These are phyloP conservation scores for Gossypium schwendimanii DNA, from an alignment of 441 rosid genomes.

Conservation along the genomic window DNA sequence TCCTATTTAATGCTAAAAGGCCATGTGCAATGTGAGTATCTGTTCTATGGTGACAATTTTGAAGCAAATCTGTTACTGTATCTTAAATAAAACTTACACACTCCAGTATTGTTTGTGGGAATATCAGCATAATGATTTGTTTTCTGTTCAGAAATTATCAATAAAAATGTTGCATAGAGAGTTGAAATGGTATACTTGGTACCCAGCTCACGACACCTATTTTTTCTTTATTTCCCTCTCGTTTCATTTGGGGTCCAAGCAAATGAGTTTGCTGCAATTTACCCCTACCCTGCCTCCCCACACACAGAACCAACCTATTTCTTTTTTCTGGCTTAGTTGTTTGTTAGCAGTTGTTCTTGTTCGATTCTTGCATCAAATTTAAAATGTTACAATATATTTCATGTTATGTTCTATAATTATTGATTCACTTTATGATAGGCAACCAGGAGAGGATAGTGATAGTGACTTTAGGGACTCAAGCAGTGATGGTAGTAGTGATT, in stretches of 20 bases:
- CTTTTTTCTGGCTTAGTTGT: background rate
- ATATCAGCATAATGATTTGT: background rate
- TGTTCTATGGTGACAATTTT: background rate
- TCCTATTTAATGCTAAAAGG: background rate
- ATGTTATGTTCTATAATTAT: background rate
- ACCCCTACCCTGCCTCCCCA: background rate
- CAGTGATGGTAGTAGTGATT: conserved; percentile 68
- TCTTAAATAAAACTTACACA: background rate
- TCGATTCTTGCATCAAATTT: background rate
- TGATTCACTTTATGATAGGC: conserved; percentile 28
- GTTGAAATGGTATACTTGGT: background rate
- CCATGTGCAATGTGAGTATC: background rate
- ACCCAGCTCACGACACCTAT: background rate
- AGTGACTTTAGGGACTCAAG: conserved; percentile 67
- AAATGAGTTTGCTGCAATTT: background rate
- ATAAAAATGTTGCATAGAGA: background rate
- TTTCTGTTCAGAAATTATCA: background rate
- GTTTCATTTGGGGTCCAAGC: background rate
- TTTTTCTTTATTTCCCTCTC: background rate
- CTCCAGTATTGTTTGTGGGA: background rate
- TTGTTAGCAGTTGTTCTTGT: background rate
- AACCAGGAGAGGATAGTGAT: conserved; percentile 55
- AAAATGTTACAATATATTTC: background rate
- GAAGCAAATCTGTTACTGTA: background rate
- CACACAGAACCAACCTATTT: background rate